Evolutionary conservation across 108 stramenopile genomes (phyloP).

Genomic region (Discostella stelligeroides): DNA sequence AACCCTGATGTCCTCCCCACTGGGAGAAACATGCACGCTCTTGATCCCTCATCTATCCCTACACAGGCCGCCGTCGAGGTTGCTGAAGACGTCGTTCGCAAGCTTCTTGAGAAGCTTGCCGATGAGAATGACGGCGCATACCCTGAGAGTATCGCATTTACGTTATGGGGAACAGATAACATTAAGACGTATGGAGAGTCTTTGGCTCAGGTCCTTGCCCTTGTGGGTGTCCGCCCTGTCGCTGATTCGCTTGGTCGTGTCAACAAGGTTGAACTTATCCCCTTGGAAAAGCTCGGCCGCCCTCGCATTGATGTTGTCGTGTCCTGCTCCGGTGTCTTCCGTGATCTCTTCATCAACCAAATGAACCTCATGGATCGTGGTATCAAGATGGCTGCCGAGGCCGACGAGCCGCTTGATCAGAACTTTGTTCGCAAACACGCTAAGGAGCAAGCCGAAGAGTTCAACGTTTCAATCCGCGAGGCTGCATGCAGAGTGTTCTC

Average conservation of each 20-base stretch:
- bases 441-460: conserved; percentile 87
- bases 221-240: conserved; percentile 93
- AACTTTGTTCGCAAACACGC: conserved; percentile 98
- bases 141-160: conserved; percentile 96
- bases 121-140: conserved; percentile 85
- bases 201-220: conserved; percentile 92
- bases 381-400: conserved; percentile 98
- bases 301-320: conserved; percentile 97
- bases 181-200: conserved; percentile 98
- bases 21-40: conserved; percentile 95
- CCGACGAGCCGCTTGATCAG: conserved; percentile 89
- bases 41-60: conserved; percentile 96
- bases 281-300: conserved; percentile 94
- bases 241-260: conserved; percentile 95
- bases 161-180: conserved; percentile 98
- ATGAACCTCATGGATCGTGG: conserved; percentile 98
- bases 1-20: conserved; percentile 97
- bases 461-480: conserved; percentile 86
- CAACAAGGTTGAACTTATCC: conserved; percentile 97
- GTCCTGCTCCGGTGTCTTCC: conserved; percentile 97
- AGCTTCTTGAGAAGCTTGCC: conserved; percentile 90
- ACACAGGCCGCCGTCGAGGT: conserved; percentile 94
- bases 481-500: conserved; percentile 96
- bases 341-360: conserved; percentile 99
- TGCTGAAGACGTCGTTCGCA: conserved; percentile 81